Base-by-base conservation (phyloP, 192 early-diverging fungal species). In the Chytriomyces sp. region DNA sequence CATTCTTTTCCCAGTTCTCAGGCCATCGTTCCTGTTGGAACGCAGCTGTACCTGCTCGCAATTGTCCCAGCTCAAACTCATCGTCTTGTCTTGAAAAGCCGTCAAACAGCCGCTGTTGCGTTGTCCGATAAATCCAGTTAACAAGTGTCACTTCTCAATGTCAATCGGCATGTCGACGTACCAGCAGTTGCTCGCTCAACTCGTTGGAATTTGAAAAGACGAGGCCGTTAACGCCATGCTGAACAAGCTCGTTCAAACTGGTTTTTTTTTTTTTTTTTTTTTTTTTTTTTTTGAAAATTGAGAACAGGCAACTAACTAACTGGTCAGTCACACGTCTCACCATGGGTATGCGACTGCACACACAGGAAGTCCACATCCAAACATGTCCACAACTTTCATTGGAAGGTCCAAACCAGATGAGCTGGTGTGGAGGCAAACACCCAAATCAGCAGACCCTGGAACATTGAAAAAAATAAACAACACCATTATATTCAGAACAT, bases 371-470 rank as follows among this genome's bases (percentile, higher is more conserved):
- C 93, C 94, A 81, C 94, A 97, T 18, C 96, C 97, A 90, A 98
- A 96, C 96, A 99, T 96, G 77, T 99, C 97, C 7, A 98, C 94
- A 6, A 98, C 89, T 83, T 99, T 99, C 97, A 99, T 99, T 7
- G 97, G 97, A 76, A 99, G 80, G 79, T 99, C 97, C 64, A 99
- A 86, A 5, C 97, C 97, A 45, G 92, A 94, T 7, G 96, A 94
- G n/a, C 93, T 95, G 26, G 91, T 94, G 84, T 99, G 97, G 69
- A 99, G 86, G 57, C 90, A 95, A 13, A 99, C 83, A 47, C 97
- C 97, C 62, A 99, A 84, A 85, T 98, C 96, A 3, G 96, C 95
- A 35, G 91, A 89, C n/a, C 94, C 93, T 90, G 62, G 20, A 6
- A 44, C 35, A 35, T n/a, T n/a, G n/a, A 7, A 62, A 26, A 69